These are phyloP conservation scores for Cyberlindnera lachancei DNA, from an alignment of 805 yeast species.

Conservation along the genomic window DNA sequence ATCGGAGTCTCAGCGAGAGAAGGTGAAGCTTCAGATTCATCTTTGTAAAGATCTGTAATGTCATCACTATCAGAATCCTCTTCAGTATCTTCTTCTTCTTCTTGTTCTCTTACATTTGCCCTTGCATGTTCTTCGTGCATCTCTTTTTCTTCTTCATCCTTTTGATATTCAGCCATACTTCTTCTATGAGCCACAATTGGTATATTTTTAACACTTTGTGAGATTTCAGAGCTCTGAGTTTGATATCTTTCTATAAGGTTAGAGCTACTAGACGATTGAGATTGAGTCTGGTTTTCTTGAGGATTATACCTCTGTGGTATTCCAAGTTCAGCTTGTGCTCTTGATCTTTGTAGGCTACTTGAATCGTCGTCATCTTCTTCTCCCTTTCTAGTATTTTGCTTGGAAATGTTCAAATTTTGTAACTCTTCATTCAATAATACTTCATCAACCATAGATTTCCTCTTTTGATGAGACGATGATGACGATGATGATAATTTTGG, in stretches of 20 bases:
- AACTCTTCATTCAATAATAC: neutral
- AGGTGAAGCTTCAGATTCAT: no score
- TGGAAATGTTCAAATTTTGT: neutral
- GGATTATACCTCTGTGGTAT: conserved; percentile 6
- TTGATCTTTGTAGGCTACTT: neutral
- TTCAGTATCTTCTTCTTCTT: conserved; percentile 10
- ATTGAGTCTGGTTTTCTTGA: neutral
- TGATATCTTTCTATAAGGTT: neutral
- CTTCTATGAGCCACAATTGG: conserved; percentile 27
- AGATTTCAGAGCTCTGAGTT: conserved; percentile 1
- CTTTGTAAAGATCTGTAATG: conserved; percentile 18
- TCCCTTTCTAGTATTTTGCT: neutral
- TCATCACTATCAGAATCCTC: conserved; percentile 25
- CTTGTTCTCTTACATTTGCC: neutral
- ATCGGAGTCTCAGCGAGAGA: no score
- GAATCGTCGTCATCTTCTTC: neutral
- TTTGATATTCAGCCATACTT: conserved; percentile 18
- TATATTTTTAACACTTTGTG: conserved; percentile 18
- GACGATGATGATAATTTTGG: neutral
- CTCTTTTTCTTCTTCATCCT: conserved; percentile 3
- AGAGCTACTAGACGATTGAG: neutral
- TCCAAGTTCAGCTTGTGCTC: conserved; percentile 3
- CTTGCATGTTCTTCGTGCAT: neutral
- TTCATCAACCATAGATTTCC: conserved; percentile 1
- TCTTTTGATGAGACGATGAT: no score